phyloP scores from a whole-genome alignment of 768 basidiomycete species.

The Boletus fagicola region DNA sequence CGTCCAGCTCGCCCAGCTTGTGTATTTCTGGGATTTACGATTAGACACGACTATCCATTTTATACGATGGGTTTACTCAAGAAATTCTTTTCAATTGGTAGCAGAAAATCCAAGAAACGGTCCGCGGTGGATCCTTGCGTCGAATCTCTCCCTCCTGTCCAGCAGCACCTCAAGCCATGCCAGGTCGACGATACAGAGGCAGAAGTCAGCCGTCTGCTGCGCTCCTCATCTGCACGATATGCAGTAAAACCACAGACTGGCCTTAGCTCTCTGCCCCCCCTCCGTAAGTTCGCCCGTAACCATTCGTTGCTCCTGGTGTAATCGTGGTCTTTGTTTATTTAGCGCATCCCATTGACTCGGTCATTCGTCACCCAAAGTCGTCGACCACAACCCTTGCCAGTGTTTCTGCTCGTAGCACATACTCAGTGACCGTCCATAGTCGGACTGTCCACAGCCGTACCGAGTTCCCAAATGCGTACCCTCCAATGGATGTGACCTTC shows the following conservation, averaged over 20 bases:
- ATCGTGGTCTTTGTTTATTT: not conserved
- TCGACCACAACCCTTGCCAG: conserved; percentile 57
- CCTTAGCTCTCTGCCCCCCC: conserved; percentile 58
- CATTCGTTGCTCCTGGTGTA: not conserved
- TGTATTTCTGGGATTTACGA: conserved; percentile 26
- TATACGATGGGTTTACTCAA: conserved; percentile 64
- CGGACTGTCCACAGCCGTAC: conserved; percentile 60
- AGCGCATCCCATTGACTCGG: conserved; percentile 69
- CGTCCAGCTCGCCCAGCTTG: conserved; percentile 25
- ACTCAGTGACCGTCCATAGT: conserved; percentile 68
- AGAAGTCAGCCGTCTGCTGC: conserved; percentile 50
- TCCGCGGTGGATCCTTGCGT: conserved; percentile 25
- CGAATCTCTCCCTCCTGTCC: conserved; percentile 29
- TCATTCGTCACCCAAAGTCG: conserved; percentile 47
- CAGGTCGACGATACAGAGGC: conserved; percentile 46
- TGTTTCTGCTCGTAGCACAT: conserved; percentile 55
- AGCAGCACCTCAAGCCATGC: conserved; percentile 12
- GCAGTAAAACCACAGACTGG: conserved; percentile 55
- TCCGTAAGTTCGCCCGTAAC: conserved; percentile 52
- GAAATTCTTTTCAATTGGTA: conserved; percentile 65
- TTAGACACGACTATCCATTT: conserved; percentile 21
- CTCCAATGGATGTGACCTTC: conserved; percentile 33
- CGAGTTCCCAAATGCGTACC: conserved; percentile 64
- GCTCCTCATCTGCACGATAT: conserved; percentile 71
- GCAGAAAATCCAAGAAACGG: conserved; percentile 57